Conservation (phyloP, 805 yeast genomes). For the Diddensiella caesifluorescens region DNA sequence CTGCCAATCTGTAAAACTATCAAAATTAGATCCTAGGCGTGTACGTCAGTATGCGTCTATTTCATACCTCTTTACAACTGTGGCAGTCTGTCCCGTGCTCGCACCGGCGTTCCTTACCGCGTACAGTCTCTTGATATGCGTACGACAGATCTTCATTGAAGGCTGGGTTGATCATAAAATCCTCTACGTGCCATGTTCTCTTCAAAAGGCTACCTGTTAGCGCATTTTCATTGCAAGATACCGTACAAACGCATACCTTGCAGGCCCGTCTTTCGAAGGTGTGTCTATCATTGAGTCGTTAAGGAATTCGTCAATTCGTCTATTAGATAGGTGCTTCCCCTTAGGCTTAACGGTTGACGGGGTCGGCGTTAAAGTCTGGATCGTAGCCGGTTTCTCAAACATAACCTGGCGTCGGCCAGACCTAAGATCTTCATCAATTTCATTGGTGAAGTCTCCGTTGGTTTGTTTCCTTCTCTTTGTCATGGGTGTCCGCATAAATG, state of each 20-base stretch:
- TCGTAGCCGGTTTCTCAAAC: slow-evolving; percentile 3
- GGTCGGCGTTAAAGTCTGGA: not conserved
- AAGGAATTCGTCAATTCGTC: no score
- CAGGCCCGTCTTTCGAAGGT: not conserved
- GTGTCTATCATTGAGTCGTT: not conserved
- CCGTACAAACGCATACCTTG: no score
- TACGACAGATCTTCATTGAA: slow-evolving; percentile 26
- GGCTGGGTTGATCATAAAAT: slow-evolving; percentile 36
- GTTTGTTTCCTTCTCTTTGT: not conserved
- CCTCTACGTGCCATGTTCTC: slow-evolving; percentile 35
- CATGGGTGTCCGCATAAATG: no score
- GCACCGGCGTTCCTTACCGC: slow-evolving; percentile 34
- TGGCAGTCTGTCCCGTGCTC: slow-evolving; percentile 35
- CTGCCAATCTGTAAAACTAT: slow-evolving; percentile 32
- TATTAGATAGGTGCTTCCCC: no score
- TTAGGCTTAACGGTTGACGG: no score
- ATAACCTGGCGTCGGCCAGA: slow-evolving; percentile 8
- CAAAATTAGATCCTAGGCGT: not conserved
- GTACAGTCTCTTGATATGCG: slow-evolving; percentile 34
- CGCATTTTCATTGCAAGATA: no score
- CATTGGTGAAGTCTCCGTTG: slow-evolving; percentile 8
- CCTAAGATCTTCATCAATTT: slow-evolving; percentile 16
- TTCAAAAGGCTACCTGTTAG: slow-evolving; percentile 1
- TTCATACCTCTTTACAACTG: slow-evolving; percentile 27
- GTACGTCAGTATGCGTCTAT: not conserved